A percentile compares a stretch with the other conserved stretches of the same genome.
These are phyloP conservation scores for Colletotrichum kahawae DNA, from an alignment of 2,329 filamentous ascomycete genomes.

Conservation along the genomic window DNA sequence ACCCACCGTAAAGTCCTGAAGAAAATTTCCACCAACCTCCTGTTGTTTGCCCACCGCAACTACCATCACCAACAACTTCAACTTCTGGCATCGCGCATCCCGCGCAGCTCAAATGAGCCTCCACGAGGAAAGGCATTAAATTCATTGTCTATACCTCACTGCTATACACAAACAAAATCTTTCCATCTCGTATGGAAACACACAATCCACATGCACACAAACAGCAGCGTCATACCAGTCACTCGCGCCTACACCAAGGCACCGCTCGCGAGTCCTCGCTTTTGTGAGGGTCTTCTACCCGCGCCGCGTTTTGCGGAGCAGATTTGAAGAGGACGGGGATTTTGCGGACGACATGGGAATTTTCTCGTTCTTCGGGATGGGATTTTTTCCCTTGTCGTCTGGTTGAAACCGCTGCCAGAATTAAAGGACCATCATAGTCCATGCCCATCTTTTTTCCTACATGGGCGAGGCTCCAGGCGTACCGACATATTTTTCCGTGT, in stretches of 20 bases:
- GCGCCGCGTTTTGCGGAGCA: conserved; percentile 22
- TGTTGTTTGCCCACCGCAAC: neutral
- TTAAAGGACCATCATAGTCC: conserved; percentile 60
- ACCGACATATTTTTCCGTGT: conserved; percentile 31
- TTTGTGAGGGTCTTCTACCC: conserved; percentile 18
- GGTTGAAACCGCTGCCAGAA: conserved; percentile 43
- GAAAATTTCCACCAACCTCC: neutral
- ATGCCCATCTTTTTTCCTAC: conserved; percentile 47
- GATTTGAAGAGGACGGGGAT: conserved; percentile 22
- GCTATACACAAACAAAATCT: neutral
- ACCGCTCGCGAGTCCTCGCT: conserved; percentile 17
- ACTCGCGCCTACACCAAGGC: conserved; percentile 8
- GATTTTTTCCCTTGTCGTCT: neutral
- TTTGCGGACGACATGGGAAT: neutral
- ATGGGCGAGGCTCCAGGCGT: conserved; percentile 57
- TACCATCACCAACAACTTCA: neutral
- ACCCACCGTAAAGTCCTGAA: neutral
- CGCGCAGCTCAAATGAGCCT: neutral
- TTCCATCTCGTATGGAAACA: neutral
- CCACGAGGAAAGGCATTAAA: neutral
- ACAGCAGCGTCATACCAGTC: conserved; percentile 23
- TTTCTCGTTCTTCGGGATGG: no score
- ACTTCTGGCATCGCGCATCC: neutral
- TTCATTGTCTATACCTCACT: neutral
- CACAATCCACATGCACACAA: neutral